phyloP scores from a whole-genome alignment of 345 rosid genomes.

The Euphorbia tirucalli region DNA sequence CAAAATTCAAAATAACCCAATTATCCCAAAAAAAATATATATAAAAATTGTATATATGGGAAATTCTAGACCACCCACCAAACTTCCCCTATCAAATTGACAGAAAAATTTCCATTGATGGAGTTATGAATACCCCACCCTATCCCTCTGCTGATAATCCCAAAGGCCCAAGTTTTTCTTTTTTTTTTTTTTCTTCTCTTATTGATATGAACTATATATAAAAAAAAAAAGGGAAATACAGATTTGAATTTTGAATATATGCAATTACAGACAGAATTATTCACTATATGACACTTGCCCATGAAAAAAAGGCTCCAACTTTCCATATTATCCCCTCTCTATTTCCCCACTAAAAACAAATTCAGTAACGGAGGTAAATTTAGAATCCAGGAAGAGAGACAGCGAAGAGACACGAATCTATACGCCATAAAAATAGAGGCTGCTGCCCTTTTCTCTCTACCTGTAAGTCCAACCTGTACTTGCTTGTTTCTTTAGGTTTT shows the following conservation, averaged over 20 bases:
- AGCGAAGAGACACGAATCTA: neutral
- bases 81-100: neutral
- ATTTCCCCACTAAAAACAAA: neutral
- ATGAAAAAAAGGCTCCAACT: neutral
- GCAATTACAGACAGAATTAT: neutral
- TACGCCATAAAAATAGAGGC: neutral
- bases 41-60: neutral
- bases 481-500: neutral
- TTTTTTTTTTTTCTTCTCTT: neutral
- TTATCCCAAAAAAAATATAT: too few relatives aligned
- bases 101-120: neutral
- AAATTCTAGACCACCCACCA: conserved; percentile 14
- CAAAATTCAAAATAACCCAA: neutral
- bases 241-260: neutral
- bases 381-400: neutral
- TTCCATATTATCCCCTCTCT: neutral
- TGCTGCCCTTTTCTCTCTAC: neutral
- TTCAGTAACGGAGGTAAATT: neutral
- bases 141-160: neutral
- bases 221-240: neutral
- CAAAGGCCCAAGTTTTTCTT: neutral
- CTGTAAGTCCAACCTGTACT: neutral
- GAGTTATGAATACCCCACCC: neutral
- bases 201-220: neutral
- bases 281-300: neutral